Conservation (phyloP, 139 green algal species). For the Volvox africanus region DNA sequence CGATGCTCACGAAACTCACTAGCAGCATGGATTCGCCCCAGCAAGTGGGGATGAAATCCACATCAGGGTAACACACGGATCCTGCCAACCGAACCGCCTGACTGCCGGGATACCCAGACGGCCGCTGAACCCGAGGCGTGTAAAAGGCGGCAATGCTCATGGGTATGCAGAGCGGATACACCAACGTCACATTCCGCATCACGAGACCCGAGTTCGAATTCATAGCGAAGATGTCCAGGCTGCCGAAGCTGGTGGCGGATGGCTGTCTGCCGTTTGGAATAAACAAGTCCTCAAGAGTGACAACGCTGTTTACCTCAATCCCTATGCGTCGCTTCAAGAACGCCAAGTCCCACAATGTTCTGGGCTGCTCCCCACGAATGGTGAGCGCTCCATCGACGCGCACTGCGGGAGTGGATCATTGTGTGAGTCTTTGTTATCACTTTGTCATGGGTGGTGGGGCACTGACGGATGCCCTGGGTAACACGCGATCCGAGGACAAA, state of each 20-base stretch:
- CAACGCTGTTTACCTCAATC: neutral
- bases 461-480: too few species aligned
- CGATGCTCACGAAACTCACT: neutral
- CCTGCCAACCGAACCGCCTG: neutral
- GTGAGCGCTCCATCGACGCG: neutral
- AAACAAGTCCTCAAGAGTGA: constrained; percentile 10
- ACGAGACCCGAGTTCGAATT: neutral
- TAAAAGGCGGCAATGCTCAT: neutral
- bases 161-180: constrained; percentile 12
- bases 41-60: neutral
- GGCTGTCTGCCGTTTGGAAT: neutral
- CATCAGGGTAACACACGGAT: neutral
- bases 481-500: too few species aligned
- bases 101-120: neutral
- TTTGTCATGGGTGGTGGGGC: too few species aligned
- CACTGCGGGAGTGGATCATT: neutral
- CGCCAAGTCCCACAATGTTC: constrained; percentile 2
- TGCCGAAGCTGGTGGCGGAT: neutral
- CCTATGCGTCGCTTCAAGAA: constrained; percentile 11
- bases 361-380: neutral
- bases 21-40: neutral
- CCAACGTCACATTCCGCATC: neutral
- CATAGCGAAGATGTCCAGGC: neutral
- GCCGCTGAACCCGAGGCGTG: neutral
- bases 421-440: neutral